These are phyloP conservation scores for Guadua angustifolia DNA, from an alignment of 176 grass and related monocot genomes.

Conservation along the genomic window DNA sequence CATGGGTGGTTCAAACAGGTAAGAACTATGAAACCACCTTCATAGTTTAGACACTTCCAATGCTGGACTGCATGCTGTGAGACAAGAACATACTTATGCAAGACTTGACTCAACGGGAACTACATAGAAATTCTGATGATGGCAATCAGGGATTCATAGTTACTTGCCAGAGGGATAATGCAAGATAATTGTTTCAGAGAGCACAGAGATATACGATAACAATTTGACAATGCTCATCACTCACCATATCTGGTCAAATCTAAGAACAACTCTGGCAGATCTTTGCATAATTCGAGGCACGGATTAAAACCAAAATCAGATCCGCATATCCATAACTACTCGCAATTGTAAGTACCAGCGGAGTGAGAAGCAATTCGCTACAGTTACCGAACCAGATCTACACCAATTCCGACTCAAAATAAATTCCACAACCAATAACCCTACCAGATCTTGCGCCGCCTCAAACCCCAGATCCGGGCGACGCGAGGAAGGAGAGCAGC, in stretches of 20 bases:
- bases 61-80: neutral
- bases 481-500: constrained; percentile 72
- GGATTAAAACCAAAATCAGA: constrained; percentile 21
- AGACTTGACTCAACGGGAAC: neutral
- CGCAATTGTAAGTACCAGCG: constrained; percentile 20
- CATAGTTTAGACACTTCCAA: neutral
- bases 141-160: neutral
- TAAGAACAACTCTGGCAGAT: constrained; percentile 31
- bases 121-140: neutral
- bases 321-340: constrained; percentile 23
- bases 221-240: constrained; percentile 33
- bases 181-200: neutral
- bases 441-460: constrained; percentile 23
- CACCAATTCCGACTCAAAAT: constrained; percentile 9
- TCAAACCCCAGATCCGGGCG: constrained; percentile 60
- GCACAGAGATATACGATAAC: constrained; percentile 4
- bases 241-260: neutral
- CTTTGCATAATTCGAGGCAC: constrained; percentile 35
- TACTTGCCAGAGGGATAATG: neutral
- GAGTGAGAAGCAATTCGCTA: constrained; percentile 10
- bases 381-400: constrained; percentile 26
- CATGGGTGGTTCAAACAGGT: constrained; percentile 34
- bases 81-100: neutral
- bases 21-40: constrained; percentile 20
- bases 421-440: constrained; percentile 13